A percentile compares a stretch with the other conserved stretches of the same genome.
These are phyloP conservation scores for Ogataea polymorpha DNA, from an alignment of 805 yeast species.

Conservation along the genomic window DNA sequence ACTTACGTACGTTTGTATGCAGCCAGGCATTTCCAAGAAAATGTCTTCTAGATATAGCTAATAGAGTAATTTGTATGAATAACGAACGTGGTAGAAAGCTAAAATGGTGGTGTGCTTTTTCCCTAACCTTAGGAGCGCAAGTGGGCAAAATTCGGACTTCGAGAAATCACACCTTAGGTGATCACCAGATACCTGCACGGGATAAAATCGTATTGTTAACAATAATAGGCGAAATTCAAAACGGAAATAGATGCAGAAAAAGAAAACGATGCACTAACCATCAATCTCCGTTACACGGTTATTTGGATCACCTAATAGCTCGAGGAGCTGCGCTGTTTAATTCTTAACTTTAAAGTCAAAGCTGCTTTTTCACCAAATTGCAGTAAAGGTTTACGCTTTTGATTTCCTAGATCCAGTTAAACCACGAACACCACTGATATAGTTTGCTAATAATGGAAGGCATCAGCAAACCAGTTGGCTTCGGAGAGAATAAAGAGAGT, in stretches of 20 bases:
- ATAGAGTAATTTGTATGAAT: neutral
- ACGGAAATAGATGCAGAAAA: constrained; percentile 3
- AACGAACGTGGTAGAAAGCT: neutral
- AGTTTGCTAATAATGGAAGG: neutral
- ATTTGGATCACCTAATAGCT: constrained; percentile 2
- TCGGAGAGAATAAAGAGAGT: neutral
- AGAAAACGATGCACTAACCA: constrained; percentile 1
- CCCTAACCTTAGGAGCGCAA: neutral
- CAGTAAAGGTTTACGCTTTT: neutral
- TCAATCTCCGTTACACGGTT: constrained; percentile 8
- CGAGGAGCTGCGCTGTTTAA: neutral
- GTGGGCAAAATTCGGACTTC: constrained; percentile 4
- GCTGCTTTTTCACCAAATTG: neutral
- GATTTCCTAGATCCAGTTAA: neutral
- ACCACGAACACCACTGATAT: neutral
- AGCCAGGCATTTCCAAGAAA: neutral
- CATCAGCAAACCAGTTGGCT: neutral
- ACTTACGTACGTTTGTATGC: too few relatives aligned
- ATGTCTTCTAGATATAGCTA: neutral
- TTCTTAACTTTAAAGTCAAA: neutral
- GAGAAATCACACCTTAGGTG: neutral
- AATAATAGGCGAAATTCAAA: constrained; percentile 7
- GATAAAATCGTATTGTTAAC: constrained; percentile 4
- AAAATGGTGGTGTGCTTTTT: neutral
- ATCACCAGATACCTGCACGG: neutral